Percentiles rank a stretch among this genome's conserved stretches.
These are phyloP conservation scores for Oryza punctata DNA, from an alignment of 176 grass and related monocot species.

Conservation along the genomic window DNA sequence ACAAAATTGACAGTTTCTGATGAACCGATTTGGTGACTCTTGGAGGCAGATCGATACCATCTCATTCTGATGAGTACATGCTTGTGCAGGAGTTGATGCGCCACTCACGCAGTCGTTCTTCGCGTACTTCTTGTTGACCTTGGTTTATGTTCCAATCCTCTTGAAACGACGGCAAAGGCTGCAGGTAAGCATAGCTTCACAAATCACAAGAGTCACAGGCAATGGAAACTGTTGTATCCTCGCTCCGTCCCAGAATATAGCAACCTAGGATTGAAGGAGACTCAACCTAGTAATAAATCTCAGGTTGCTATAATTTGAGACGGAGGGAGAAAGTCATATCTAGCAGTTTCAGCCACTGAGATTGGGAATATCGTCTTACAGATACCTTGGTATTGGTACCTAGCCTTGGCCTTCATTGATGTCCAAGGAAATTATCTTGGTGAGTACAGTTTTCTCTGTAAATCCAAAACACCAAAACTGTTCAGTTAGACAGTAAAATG, in stretches of 20 bases:
- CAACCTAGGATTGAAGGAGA: too few relatives aligned
- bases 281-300: too few relatives aligned
- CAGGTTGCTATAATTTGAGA: too few relatives aligned
- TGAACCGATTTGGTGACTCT: not conserved
- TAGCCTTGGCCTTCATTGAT: conserved; percentile 70
- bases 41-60: too few relatives aligned
- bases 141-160: conserved; percentile 66
- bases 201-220: not conserved
- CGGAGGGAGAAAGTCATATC: not conserved
- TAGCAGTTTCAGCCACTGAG: not conserved
- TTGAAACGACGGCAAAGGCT: conserved; percentile 52
- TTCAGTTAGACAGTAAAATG: not conserved
- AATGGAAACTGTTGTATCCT: not conserved
- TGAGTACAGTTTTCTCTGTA: conserved; percentile 37
- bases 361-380: conserved; percentile 42
- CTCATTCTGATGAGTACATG: not conserved
- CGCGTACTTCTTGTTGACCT: conserved; percentile 59
- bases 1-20: not conserved
- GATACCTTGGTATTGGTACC: conserved; percentile 93
- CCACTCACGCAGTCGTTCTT: conserved; percentile 87
- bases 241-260: too few relatives aligned
- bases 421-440: conserved; percentile 81
- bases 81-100: conserved; percentile 56
- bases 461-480: not conserved
- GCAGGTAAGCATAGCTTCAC: conserved; percentile 22